Base-by-base conservation (phyloP, 225 moss, liverwort and hornwort genomes). In the Bryoerythrophyllum caledonicum region DNA sequence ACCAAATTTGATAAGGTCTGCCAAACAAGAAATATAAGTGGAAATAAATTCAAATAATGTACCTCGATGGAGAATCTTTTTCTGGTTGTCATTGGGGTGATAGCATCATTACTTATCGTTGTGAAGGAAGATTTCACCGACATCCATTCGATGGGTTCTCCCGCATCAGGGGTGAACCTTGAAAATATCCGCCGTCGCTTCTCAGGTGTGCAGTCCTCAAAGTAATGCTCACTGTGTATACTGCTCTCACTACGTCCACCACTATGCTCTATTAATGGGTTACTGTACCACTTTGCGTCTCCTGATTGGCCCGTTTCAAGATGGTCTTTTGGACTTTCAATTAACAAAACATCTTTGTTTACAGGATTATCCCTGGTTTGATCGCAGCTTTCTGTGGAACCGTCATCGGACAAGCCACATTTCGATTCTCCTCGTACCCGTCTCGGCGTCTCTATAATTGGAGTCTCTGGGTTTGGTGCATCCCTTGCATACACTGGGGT, bases 41-140 rank as follows among this genome's bases (percentile, higher is more conserved):
- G 26, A 15, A 73, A 70, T 61, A 48, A 62, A 32, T 21, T 26
- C 4, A 3, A 21, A 52, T 25, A 30, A 35, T 71, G 52, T 70
- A 88, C 88, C 88, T 88, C 85, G 65, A 76, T 68, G 35, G 82
- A 78, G 60, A 72, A 68, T 72, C 74, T 80, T 77, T 87, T 91
- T 57, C 82, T 90, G 35, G 80, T 79, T 55, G 90, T 88, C 79
- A 85, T 40, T 28, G 96, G 96, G 57, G 93, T 96, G n/a, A 89
- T 78, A 52, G 91, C 83, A 71, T 93, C 95, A 60, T 66, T 76
- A 71, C 63, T 68, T 57, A 81, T 86, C 71, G 91, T 86, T 49
- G 93, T 89, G 4, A 96, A 91, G 9, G 96, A 96, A 64, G 93
- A 93, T 20, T 93, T 91, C 76, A 89, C 93, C 53, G 96, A 96